Evolutionary conservation across 2,329 filamentous ascomycete genomes (phyloP).

Genomic region (Hypoxylon sp.): DNA sequence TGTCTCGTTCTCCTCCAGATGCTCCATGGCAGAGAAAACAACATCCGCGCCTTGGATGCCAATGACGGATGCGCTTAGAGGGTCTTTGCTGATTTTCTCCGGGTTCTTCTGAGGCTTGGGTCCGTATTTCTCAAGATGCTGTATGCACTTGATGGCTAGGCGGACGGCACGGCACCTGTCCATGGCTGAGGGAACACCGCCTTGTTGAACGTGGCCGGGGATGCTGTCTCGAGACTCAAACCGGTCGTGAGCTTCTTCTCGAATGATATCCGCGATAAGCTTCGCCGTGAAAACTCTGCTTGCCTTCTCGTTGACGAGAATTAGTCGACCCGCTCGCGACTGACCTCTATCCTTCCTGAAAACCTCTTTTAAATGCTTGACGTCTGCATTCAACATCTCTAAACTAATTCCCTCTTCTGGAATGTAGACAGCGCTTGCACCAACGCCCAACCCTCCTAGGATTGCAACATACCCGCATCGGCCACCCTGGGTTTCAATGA

Average conservation of each 20-base stretch:
- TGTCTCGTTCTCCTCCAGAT: conserved; percentile 86
- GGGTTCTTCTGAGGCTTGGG: conserved; percentile 69
- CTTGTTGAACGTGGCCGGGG: conserved; percentile 94
- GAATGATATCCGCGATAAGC: conserved; percentile 95
- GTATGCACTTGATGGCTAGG: conserved; percentile 93
- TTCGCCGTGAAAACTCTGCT: conserved; percentile 92
- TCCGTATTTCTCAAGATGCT: conserved; percentile 86
- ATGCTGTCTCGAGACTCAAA: conserved; percentile 95
- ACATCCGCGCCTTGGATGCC: conserved; percentile 93
- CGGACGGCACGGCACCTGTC: conserved; percentile 93
- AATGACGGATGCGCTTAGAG: conserved; percentile 83
- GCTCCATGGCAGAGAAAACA: conserved; percentile 85
- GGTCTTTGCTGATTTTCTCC: conserved; percentile 79
- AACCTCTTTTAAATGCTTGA: conserved; percentile 87
- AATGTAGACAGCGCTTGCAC: conserved; percentile 93
- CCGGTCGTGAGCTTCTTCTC: conserved; percentile 89
- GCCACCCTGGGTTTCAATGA: conserved; percentile 97
- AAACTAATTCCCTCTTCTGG: conserved; percentile 96
- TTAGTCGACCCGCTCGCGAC: conserved; percentile 90
- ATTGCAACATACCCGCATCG: conserved; percentile 95
- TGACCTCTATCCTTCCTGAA: conserved; percentile 90
- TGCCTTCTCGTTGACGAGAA: conserved; percentile 96
- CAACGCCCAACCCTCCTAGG: conserved; percentile 90
- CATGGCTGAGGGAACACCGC: conserved; percentile 93
- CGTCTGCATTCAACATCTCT: conserved; percentile 92